Percentiles rank a stretch among this genome's conserved stretches.
Evolutionary conservation across 768 basidiomycete species (phyloP).

Genomic region (Amanita phalloides): DNA sequence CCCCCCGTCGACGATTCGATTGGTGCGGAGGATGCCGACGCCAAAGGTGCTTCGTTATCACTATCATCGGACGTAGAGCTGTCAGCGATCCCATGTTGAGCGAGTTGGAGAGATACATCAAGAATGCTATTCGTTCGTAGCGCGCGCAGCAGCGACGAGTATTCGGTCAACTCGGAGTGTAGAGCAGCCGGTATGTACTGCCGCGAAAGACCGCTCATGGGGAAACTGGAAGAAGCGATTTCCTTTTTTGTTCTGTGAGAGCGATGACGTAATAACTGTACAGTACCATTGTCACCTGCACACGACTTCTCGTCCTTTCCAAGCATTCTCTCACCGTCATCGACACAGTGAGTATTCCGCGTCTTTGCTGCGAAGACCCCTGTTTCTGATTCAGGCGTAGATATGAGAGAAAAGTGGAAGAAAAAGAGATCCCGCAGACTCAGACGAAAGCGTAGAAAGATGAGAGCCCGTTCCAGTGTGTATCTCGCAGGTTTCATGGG

Average conservation of each 20-base stretch:
- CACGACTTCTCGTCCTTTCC: constrained; percentile 7
- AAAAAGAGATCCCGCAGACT: constrained; percentile 91
- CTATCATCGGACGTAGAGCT: constrained; percentile 15
- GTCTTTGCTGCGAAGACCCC: background rate
- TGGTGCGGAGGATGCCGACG: background rate
- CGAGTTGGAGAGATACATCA: constrained; percentile 45
- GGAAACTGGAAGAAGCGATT: background rate
- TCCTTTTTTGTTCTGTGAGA: constrained; percentile 15
- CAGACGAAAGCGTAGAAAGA: constrained; percentile 92
- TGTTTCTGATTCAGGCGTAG: constrained; percentile 18
- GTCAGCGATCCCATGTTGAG: background rate
- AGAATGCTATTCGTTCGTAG: constrained; percentile 46
- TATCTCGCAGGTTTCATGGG: constrained; percentile 13
- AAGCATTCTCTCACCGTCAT: constrained; percentile 19
- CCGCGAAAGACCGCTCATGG: constrained; percentile 13
- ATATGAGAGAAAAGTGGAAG: constrained; percentile 96
- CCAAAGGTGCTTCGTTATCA: constrained; percentile 7
- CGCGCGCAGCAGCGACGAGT: constrained; percentile 53
- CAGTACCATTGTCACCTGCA: constrained; percentile 14
- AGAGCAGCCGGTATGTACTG: constrained; percentile 38
- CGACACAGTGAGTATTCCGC: constrained; percentile 18
- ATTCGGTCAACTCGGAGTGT: constrained; percentile 58
- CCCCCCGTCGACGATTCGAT: constrained; percentile 1
- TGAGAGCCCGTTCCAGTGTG: constrained; percentile 90
- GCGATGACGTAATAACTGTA: constrained; percentile 32